These are phyloP conservation scores for Calycina marina DNA, from an alignment of 2,329 filamentous ascomycete species.

Conservation along the genomic window DNA sequence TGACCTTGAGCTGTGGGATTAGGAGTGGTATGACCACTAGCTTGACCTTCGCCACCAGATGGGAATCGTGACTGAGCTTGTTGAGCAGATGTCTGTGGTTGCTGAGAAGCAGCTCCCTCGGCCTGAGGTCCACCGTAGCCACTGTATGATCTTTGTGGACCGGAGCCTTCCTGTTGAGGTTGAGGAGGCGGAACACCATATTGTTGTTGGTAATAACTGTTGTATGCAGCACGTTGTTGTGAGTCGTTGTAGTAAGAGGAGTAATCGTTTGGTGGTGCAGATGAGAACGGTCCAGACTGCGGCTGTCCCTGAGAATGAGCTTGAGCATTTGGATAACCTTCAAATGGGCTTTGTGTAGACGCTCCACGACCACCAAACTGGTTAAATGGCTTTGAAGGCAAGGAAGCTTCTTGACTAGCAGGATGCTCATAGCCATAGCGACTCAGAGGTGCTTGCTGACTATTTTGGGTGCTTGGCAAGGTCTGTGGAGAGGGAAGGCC, in stretches of 20 bases:
- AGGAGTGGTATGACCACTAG: slow-evolving; percentile 81
- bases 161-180: slow-evolving; percentile 58
- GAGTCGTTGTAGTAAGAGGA: slow-evolving; percentile 73
- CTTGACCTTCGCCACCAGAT: slow-evolving; percentile 53
- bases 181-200: slow-evolving; percentile 38
- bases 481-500: slow-evolving; percentile 24
- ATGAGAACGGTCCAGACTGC: slow-evolving; percentile 53
- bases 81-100: slow-evolving; percentile 60
- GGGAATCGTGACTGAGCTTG: slow-evolving; percentile 44
- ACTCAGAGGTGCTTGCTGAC: slow-evolving; percentile 27
- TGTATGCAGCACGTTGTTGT: slow-evolving; percentile 59
- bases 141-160: slow-evolving; percentile 64
- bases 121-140: slow-evolving; percentile 55
- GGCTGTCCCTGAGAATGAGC: slow-evolving; percentile 42
- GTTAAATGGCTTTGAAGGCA: slow-evolving; percentile 71
- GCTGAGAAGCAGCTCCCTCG: slow-evolving; percentile 46
- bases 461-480: slow-evolving; percentile 24
- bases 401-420: slow-evolving; percentile 42
- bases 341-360: slow-evolving; percentile 42
- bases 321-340: slow-evolving; percentile 43
- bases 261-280: slow-evolving; percentile 65
- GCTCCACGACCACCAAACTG: slow-evolving; percentile 66
- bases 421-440: slow-evolving; percentile 56
- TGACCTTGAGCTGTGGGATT: slow-evolving; percentile 54
- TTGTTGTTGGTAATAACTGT: slow-evolving; percentile 53